Percentiles rank a stretch among this genome's conserved stretches.
Evolutionary conservation across 306 rosid species (phyloP).

Genomic region (Luffa acutangula): DNA sequence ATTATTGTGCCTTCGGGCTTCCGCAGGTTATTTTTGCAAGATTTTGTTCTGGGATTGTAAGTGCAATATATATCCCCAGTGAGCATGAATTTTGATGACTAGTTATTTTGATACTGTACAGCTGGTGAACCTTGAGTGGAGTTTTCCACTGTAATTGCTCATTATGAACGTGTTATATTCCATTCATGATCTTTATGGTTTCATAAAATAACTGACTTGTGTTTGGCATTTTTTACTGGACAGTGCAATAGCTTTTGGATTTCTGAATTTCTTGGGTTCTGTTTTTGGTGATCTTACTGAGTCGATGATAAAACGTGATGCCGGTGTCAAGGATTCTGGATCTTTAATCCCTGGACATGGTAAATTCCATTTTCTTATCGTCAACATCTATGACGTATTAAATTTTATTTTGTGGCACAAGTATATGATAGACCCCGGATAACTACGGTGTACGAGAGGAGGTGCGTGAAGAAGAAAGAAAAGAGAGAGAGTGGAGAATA

Average conservation of each 20-base stretch:
- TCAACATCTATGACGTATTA: neutral
- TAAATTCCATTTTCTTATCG: slow-evolving; percentile 26
- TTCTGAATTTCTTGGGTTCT: slow-evolving; percentile 76
- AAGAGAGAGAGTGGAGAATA: too few relatives aligned
- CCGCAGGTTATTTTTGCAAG: neutral
- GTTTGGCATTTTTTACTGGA: slow-evolving; percentile 9
- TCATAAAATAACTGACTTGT: neutral
- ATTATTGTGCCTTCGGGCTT: neutral
- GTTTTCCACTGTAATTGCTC: neutral
- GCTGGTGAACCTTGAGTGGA: neutral
- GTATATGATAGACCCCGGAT: too few relatives aligned
- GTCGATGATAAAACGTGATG: slow-evolving; percentile 97
- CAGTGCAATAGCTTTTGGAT: slow-evolving; percentile 73
- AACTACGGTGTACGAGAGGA: too few relatives aligned
- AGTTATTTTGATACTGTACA: neutral
- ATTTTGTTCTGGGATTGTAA: neutral
- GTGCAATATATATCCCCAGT: neutral
- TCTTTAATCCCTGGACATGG: slow-evolving; percentile 98
- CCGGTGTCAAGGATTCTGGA: slow-evolving; percentile 97
- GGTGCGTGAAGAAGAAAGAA: too few relatives aligned
- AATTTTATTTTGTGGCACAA: neutral
- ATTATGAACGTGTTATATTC: neutral
- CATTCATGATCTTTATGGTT: neutral
- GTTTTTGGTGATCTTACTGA: slow-evolving; percentile 94
- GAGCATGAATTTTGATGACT: neutral